A percentile compares a stretch with the other conserved stretches of the same genome.
These are phyloP conservation scores for Neonectria faginata DNA, from an alignment of 2,329 filamentous ascomycete species.

Conservation along the genomic window DNA sequence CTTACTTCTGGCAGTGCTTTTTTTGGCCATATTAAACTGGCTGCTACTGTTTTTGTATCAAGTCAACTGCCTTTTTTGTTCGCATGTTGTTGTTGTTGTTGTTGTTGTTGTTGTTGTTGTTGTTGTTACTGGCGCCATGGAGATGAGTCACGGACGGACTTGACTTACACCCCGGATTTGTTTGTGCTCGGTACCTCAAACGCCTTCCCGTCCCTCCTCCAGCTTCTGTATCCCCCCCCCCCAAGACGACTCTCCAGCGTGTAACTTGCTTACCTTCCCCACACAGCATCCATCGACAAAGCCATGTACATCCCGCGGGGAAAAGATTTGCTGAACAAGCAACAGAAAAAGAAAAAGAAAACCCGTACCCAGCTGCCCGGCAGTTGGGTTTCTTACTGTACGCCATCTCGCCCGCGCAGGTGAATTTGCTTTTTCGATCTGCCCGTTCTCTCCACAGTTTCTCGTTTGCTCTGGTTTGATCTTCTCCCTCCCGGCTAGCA, in stretches of 20 bases:
- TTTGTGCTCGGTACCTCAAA: background rate
- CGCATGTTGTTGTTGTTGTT: too few species aligned
- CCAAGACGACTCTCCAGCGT: conserved; percentile 14
- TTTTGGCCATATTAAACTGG: too few species aligned
- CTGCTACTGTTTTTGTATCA: too few species aligned
- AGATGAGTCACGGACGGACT: background rate
- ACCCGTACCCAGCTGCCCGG: conserved; percentile 30
- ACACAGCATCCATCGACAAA: too few species aligned
- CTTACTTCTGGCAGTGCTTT: background rate
- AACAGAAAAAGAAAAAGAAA: background rate
- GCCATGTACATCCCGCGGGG: too few species aligned
- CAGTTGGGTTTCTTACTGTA: conserved; percentile 7
- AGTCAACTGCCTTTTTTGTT: too few species aligned
- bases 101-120: too few species aligned
- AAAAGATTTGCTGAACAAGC: background rate
- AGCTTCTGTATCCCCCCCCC: background rate
- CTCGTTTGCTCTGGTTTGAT: background rate
- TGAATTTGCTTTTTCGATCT: conserved; percentile 43
- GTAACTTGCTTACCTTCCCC: background rate
- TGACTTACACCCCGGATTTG: conserved; percentile 5
- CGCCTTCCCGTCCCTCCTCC: too few species aligned
- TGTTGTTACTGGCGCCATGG: too few species aligned
- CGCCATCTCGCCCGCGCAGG: conserved; percentile 10
- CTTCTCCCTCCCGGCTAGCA: background rate
- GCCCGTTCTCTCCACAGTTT: conserved; percentile 35